Base-by-base conservation (phyloP, 148 eudicot genomes). In the Cornus suecica region DNA sequence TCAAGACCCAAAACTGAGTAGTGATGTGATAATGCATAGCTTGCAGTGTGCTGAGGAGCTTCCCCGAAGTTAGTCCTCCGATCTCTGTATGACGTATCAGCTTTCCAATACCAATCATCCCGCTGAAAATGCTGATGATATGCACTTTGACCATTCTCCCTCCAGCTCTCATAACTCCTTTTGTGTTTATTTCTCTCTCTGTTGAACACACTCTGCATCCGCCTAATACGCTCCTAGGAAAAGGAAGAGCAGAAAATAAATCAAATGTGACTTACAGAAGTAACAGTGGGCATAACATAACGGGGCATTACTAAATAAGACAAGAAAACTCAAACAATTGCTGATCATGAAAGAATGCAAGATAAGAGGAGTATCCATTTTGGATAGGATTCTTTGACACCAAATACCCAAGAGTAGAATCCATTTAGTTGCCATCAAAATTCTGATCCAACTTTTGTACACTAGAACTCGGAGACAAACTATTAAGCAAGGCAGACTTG, bases 41-140 rank as follows among this genome's bases (percentile, higher is more conserved):
- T 80, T 76, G 85, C 86, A 61, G 70, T 80, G 23, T 78, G 78
- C 42, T 83, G 84, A 80, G 93, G 98, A 58, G 90, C 27, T 78
- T 88, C 92, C 82, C 93, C 84, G 80, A 82, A 85, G 77, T 81
- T 89, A 56, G 78, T 81, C 75, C 79, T 82, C 28, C 81, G 83
- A 79, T 89, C 90, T 81, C 76, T 81, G 74, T 37, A 82, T 56
- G 99, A 93, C 42, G 98, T 71, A 66, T 96, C 94, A 6, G 89
- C 80, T 66, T 91, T 88, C 98, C 98, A 96, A 70, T 96, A 93
- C 99, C 99, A 96, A 84, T 96, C 99, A 64, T 96, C 92, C 78
- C 98, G 81, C 82, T 96, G 97, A 75, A 83, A 86, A 78, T 96
- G 87, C 73, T 93, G 99, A 85, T 96, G 93, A 88, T 90, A 91